A percentile compares a stretch with the other conserved stretches of the same genome.
Conservation (phyloP, 345 rosid genomes). For the Gossypium mustelinum region DNA sequence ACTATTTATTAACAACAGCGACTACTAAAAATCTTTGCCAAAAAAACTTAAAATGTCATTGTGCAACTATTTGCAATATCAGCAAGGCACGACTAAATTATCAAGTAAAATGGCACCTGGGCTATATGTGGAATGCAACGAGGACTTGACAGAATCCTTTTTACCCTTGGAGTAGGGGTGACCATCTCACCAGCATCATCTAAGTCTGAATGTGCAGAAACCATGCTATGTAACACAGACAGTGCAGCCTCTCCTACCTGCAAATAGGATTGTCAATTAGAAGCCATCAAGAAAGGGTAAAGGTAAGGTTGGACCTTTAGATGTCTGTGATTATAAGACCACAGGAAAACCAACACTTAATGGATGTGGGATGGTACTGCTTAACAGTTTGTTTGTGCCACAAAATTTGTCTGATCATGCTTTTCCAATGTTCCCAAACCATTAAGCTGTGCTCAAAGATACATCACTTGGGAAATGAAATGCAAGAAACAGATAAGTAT, state of each 20-base stretch:
- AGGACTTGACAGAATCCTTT: constrained; percentile 84
- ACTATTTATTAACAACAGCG: no score
- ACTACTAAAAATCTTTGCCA: no score
- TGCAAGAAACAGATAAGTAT: background rate
- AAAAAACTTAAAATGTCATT: background rate
- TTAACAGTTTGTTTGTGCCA: background rate
- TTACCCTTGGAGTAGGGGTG: constrained; percentile 97
- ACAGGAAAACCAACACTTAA: background rate
- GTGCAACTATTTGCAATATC: background rate
- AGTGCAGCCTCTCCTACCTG: constrained; percentile 96
- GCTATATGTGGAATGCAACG: constrained; percentile 99
- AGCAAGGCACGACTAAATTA: background rate
- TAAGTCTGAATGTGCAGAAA: constrained; percentile 93
- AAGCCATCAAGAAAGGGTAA: constrained; percentile 4
- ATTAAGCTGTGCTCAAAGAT: background rate
- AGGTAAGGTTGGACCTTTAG: background rate
- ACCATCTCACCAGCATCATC: constrained; percentile 99
- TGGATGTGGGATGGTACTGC: background rate
- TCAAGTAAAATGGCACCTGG: constrained; percentile 50
- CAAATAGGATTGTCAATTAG: constrained; percentile 20
- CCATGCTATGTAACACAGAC: constrained; percentile 94
- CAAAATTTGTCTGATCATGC: background rate
- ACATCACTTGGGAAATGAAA: constrained; percentile 2
- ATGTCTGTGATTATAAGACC: background rate
- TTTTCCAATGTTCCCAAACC: constrained; percentile 5